Evolutionary conservation across 768 basidiomycete species (phyloP).

Genomic region (Rickenella mellea): DNA sequence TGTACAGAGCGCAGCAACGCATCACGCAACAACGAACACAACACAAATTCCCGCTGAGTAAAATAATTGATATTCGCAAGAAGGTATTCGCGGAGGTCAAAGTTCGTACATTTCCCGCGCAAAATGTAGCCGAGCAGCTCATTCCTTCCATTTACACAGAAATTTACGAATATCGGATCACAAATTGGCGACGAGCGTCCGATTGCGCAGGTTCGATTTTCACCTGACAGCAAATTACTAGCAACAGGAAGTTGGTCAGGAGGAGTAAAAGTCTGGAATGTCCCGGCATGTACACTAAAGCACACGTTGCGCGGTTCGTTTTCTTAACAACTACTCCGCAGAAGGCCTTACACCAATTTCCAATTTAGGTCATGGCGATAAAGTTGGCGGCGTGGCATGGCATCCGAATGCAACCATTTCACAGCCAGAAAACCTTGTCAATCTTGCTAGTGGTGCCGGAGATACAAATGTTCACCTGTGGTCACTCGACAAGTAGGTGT

Average conservation of each 20-base stretch:
- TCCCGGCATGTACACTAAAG: conserved; percentile 80
- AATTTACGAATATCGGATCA: conserved; percentile 87
- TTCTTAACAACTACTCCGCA: neutral
- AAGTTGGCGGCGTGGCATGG: conserved; percentile 95
- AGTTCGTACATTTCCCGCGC: conserved; percentile 32
- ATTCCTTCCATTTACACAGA: conserved; percentile 33
- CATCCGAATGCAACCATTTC: conserved; percentile 86
- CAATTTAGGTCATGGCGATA: conserved; percentile 69
- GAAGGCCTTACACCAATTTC: conserved; percentile 8
- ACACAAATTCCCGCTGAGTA: conserved; percentile 75
- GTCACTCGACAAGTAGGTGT: conserved; percentile 69
- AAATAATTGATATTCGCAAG: conserved; percentile 88
- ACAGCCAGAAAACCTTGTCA: conserved; percentile 53
- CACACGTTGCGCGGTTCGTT: conserved; percentile 58
- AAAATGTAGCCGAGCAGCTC: neutral
- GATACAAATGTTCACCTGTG: conserved; percentile 83
- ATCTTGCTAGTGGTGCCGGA: conserved; percentile 85
- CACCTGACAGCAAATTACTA: conserved; percentile 81
- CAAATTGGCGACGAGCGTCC: conserved; percentile 98
- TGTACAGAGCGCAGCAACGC: conserved; percentile 88
- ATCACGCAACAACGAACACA: conserved; percentile 89
- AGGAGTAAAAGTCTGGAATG: conserved; percentile 89
- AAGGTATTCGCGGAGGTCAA: conserved; percentile 85
- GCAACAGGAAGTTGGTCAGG: conserved; percentile 97
- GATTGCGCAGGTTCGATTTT: conserved; percentile 87